A percentile compares a stretch with the other conserved stretches of the same genome.
Conservation (phyloP, 345 rosid genomes). For the Arabidopsis suecica region DNA sequence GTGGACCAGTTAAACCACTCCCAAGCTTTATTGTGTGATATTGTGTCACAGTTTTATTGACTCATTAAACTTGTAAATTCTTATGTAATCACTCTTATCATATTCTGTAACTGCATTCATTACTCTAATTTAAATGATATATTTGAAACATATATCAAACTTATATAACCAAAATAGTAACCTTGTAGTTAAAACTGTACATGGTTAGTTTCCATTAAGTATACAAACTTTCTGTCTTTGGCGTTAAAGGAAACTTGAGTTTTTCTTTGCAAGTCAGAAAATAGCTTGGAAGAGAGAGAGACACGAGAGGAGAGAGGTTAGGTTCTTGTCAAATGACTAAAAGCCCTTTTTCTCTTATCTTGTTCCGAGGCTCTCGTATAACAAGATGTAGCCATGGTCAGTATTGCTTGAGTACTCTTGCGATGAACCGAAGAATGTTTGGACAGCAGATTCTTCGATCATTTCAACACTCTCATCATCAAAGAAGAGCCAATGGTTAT, state of each 20-base stretch:
- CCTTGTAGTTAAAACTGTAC: conserved; percentile 22
- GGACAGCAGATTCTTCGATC: conserved; percentile 89
- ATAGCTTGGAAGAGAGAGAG: background rate
- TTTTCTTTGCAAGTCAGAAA: too few species aligned
- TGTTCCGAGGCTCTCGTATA: conserved; percentile 71
- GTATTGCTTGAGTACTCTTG: conserved; percentile 89
- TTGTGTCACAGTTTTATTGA: conserved; percentile 21
- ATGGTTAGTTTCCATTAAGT: conserved; percentile 28
- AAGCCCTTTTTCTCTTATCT: conserved; percentile 8
- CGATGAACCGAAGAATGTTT: conserved; percentile 89
- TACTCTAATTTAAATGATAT: conserved; percentile 14
- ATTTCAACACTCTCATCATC: conserved; percentile 94
- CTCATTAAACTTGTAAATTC: conserved; percentile 42
- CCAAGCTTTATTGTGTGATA: conserved; percentile 27
- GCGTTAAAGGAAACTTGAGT: background rate
- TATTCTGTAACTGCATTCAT: conserved; percentile 34
- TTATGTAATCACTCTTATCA: conserved; percentile 25
- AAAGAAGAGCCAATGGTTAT: conserved; percentile 89
- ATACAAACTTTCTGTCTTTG: background rate
- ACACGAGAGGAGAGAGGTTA: background rate
- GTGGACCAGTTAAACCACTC: conserved; percentile 27
- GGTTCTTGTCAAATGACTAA: conserved; percentile 40
- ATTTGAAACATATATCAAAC: conserved; percentile 18
- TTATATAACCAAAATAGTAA: background rate
- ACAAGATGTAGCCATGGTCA: conserved; percentile 93